Percentiles rank a stretch among this genome's conserved stretches.
Evolutionary conservation across 768 basidiomycete species (phyloP).

Genomic region (Leucogyrophana mollusca): DNA sequence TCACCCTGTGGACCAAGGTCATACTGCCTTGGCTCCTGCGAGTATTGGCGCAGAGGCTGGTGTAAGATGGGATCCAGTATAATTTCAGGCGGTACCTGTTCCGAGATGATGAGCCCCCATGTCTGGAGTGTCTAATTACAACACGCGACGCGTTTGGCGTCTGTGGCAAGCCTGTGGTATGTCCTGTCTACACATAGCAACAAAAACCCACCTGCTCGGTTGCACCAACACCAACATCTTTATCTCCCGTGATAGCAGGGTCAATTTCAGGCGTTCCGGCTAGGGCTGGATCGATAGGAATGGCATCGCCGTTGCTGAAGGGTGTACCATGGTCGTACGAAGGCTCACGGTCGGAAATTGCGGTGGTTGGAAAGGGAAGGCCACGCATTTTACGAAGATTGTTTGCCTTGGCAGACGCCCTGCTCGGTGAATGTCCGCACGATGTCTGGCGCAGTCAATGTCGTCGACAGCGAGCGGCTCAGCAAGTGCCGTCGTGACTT

Average conservation of each 20-base stretch:
- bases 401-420: slow-evolving; percentile 12
- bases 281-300: slow-evolving; percentile 82
- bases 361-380: slow-evolving; percentile 46
- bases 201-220: slow-evolving; percentile 37
- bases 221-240: slow-evolving; percentile 11
- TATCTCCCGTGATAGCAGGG: slow-evolving; percentile 43
- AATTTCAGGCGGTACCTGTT: slow-evolving; percentile 24
- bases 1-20: slow-evolving; percentile 79
- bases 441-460: slow-evolving; percentile 31
- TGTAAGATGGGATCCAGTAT: slow-evolving; percentile 27
- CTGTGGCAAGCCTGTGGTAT: slow-evolving; percentile 20
- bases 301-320: slow-evolving; percentile 56
- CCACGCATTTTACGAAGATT: slow-evolving; percentile 49
- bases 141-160: slow-evolving; percentile 72
- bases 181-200: slow-evolving; percentile 16
- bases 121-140: slow-evolving; percentile 37
- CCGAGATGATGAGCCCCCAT: slow-evolving; percentile 17
- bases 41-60: slow-evolving; percentile 17
- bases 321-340: slow-evolving; percentile 63
- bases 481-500: slow-evolving; percentile 20
- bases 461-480: slow-evolving; percentile 34
- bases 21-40: slow-evolving; percentile 48
- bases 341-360: slow-evolving; percentile 50
- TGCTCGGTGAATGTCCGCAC: slow-evolving; percentile 11
- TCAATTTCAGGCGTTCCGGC: slow-evolving; percentile 47